Evolutionary conservation across 2,329 filamentous ascomycete genomes (phyloP), one percentile per base, ranked within the genome.

Genomic region (Raffaelea albimanens): DNA sequence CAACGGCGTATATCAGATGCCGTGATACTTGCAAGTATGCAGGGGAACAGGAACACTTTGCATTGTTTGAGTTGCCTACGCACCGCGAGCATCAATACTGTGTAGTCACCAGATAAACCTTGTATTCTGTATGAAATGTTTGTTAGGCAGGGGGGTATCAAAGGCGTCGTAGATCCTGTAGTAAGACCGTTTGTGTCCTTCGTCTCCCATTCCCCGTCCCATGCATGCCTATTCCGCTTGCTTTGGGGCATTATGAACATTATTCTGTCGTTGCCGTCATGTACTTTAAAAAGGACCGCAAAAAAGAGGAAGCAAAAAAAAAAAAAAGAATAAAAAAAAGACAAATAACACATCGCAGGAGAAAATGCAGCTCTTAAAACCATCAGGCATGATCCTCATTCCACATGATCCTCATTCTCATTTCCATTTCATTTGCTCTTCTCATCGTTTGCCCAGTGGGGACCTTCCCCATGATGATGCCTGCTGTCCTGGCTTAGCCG

Each of bases 81-180:
- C n/a, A n/a, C 34, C 25, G 25, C 13, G 25, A 29, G 25, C 7
- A 29, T 13, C 7, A 29, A 29, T 29, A 13, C 25, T 29, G 25
- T 29, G 7, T 29, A n/a, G n/a, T n/a, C n/a, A n/a, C n/a, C n/a
- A n/a, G n/a, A n/a, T n/a, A n/a, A n/a, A n/a, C n/a, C 13, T 13
- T 29, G 13, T 7, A 29, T 29, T 29, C 13, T 29, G 25, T 13
- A 13, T 29, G 13, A 29, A 29, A 7, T 29, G 25, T 29, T 29
- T 13, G 7, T 7, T 29, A 29, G 25, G 7, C 13, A 29, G 25
- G 13, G 7, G 41, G 49, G 49, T 47, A 47, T 50, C 22, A 47
- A 47, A 47, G 45, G 42, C 42, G 45, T 34, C 42, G 45, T 45
- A 47, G 48, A 47, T 50, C 48, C 13, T 50, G 43, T 40, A 13